Evolutionary conservation across 1,284 basidiomycete species (phyloP).

Genomic region (Sporisorium sorghi): DNA sequence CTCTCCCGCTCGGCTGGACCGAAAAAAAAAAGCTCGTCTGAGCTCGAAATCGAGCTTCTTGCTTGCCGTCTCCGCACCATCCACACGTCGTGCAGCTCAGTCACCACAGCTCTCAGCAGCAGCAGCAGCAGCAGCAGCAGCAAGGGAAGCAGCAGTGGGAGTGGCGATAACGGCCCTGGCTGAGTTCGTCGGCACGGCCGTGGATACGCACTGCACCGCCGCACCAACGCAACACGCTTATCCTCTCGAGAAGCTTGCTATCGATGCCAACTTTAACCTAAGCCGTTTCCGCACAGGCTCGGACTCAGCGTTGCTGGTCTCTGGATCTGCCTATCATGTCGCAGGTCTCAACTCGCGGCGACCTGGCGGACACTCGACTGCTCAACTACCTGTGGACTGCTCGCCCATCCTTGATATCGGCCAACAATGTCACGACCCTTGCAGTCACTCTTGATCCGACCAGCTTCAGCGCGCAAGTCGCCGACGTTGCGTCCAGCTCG

Average conservation of each 20-base stretch:
- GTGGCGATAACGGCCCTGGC: not conserved
- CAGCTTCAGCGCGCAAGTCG: not conserved
- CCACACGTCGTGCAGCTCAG: not conserved
- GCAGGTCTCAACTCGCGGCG: not conserved
- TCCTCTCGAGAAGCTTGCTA: not conserved
- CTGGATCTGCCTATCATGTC: not conserved
- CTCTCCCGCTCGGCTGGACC: not conserved
- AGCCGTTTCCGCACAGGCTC: not conserved
- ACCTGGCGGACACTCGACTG: constrained; percentile 16
- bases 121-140: not conserved
- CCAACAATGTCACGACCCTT: not conserved
- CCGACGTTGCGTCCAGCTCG: not conserved
- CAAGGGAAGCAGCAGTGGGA: too few species aligned
- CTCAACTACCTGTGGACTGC: constrained; percentile 9
- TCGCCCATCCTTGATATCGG: not conserved
- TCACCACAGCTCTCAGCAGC: not conserved
- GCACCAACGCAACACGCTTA: not conserved
- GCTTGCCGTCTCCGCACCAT: not conserved
- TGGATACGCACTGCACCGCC: not conserved
- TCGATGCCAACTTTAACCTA: constrained; percentile 5
- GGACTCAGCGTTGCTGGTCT: not conserved
- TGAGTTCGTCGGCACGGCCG: not conserved
- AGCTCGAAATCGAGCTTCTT: not conserved
- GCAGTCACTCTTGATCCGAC: not conserved
- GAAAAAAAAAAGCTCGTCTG: not conserved